Base-by-base conservation (phyloP, 2,329 filamentous ascomycete species). In the Pseudofabraea citricarpa region DNA sequence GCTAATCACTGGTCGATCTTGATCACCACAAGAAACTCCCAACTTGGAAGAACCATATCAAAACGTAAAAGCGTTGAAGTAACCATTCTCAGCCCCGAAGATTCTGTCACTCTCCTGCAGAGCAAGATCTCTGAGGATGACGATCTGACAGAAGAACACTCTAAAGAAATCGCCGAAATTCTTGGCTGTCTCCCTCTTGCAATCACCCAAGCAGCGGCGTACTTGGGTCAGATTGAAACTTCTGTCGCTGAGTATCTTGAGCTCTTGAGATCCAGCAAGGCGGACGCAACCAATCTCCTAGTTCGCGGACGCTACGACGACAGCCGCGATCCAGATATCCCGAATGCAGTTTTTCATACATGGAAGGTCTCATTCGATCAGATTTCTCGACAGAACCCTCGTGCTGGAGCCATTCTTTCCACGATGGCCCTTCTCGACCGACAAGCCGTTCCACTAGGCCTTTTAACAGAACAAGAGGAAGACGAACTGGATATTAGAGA, bases 141-240 rank as follows among this genome's bases (percentile, higher is more conserved):
- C 10, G 38, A 18, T 15, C 10, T 18, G 4, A 22, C 35, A 13
- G 16, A 19, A 3, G 10, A 31, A 12, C 12, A 32, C 15, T n/a
- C 21, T 13, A 26, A 36, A n/a, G 22, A 22, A n/a, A 42, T 48
- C n/a, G 7, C 42, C 9, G n/a, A 35, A 16, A 24, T 13, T 27
- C 44, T 60, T 2, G 57, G 52, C 8, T 52, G 27, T 21, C 54
- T 57, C 22, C 54, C 55, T 6, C 44, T 52, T 2, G 54, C 51
- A 13, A 56, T 58, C 37, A 51, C 45, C 5, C 51, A 58, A 38
- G 54, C 53, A 0, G 51, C 36, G 6, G 37, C 52, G 1, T 58
- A 42, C 15, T 40, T 52, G 13, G 8, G 44, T 12, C 41, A 47
- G 40, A 47, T 44, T 22, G 10, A n/a, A 24, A 48, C 43, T 15